Evolutionary conservation across 2,329 filamentous ascomycete species (phyloP), one percentile per base, ranked within the genome.

Genomic region (Dactylella cylindrospora): DNA sequence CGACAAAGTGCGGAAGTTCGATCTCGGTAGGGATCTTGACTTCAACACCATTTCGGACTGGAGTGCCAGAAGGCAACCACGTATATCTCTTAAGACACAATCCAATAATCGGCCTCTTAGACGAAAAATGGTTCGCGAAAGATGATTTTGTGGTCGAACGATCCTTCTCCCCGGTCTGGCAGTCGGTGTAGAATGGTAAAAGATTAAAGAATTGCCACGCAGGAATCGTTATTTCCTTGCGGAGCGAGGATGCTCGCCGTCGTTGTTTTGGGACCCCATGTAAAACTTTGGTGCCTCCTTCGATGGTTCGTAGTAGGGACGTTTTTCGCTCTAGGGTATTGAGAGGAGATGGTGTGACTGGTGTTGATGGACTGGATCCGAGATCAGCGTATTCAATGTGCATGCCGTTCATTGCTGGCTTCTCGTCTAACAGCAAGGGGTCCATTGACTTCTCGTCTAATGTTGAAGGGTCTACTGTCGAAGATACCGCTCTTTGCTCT

Each of bases 171-270:
- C 35, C 46, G 19, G 36, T 40, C 26, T 39, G 10, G 23, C 52
- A 61, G 31, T 66, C 66, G 39, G 66, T 65, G 40, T 68, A 68
- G 23, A 68, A 68, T 4, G 67, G 67, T 3, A 68, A 55, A 25
- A 97, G 76, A 69, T 87, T 89, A 74, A 96, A 97, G 70, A 97
- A 95, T 70, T 96, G 91, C 90, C 90, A 97, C 1, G 93, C 93
- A 29, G 91, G 91, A 76, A 97, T 95, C 57, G 91, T 84, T 10
- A 97, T 86, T 68, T 95, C 90, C 70, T 91, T 95, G 68, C 71
- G 46, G 70, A 61, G 55, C 73, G 71, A 47, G 75, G 74, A 31
- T 72, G 67, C 75, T 77, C 53, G 78, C 76, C 1, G 75, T 77
- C 9, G 79, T 80, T 67, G 76, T 72, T 70, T 78, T 71, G 67